Percentiles rank a stretch among this genome's conserved stretches.
phyloP scores from a whole-genome alignment of 441 rosid genomes.

The Mallotus repandus region DNA sequence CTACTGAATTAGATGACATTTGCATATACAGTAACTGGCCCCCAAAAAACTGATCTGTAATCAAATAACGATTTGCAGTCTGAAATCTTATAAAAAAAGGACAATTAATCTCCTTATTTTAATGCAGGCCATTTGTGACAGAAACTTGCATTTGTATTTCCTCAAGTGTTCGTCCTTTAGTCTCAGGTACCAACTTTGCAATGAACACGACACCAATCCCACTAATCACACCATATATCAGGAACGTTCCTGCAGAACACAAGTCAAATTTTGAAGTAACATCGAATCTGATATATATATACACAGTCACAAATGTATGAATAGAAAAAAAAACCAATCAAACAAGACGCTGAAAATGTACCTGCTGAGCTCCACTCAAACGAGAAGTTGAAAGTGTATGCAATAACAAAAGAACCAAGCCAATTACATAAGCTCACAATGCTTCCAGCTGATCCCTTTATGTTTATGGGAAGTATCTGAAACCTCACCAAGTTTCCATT shows the following conservation, averaged over 20 bases:
- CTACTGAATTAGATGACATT: too few relatives aligned
- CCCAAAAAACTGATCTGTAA: too few relatives aligned
- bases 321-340: too few relatives aligned
- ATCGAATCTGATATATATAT: too few relatives aligned
- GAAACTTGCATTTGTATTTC: constrained; percentile 44
- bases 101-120: too few relatives aligned
- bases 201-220: constrained; percentile 37
- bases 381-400: constrained; percentile 47
- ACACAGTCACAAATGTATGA: too few relatives aligned
- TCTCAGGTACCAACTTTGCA: constrained; percentile 61
- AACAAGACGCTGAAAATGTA: background rate
- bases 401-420: constrained; percentile 39
- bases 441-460: constrained; percentile 56
- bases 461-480: constrained; percentile 54
- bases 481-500: background rate
- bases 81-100: too few relatives aligned
- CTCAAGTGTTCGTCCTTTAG: constrained; percentile 62
- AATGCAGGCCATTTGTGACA: too few relatives aligned
- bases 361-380: constrained; percentile 66
- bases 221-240: constrained; percentile 44
- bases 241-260: constrained; percentile 44
- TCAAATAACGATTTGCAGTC: too few relatives aligned
- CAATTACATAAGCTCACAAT: constrained; percentile 35
- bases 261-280: too few relatives aligned
- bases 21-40: too few relatives aligned